phyloP scores from a whole-genome alignment of 2,329 filamentous ascomycete genomes.

The Zymoseptoria pseudotritici region DNA sequence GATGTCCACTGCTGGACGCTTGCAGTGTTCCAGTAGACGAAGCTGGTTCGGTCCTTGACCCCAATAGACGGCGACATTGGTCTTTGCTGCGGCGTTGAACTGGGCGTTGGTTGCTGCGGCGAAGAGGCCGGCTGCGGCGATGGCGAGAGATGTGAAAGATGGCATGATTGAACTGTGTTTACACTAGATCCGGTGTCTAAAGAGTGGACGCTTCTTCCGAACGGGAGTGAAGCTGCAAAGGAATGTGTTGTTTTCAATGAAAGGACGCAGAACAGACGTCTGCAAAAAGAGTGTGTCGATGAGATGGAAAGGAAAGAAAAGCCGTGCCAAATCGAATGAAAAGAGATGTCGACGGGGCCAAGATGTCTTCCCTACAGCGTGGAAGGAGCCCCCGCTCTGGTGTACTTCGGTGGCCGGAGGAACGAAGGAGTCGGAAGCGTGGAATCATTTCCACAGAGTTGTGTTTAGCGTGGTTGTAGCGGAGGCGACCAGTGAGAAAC shows the following conservation, averaged over 20 bases:
- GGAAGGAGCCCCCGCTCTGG: too few species aligned
- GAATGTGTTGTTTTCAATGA: neutral
- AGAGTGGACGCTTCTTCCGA: constrained; percentile 9
- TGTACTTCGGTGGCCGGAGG: neutral
- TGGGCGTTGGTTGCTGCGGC: constrained; percentile 31
- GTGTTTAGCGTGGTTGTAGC: neutral
- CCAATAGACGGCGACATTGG: constrained; percentile 49
- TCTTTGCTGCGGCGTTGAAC: constrained; percentile 36
- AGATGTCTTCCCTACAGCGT: neutral
- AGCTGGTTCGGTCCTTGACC: constrained; percentile 47
- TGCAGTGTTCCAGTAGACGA: constrained; percentile 45
- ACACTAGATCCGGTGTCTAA: neutral
- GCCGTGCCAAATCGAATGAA: neutral
- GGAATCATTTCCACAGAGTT: neutral
- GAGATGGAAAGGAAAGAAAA: neutral
- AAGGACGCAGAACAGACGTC: constrained; percentile 1
- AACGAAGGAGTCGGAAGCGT: neutral
- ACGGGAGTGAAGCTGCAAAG: neutral
- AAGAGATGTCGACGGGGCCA: neutral
- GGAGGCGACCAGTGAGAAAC: neutral
- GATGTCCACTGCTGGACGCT: constrained; percentile 46
- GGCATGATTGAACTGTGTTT: constrained; percentile 3
- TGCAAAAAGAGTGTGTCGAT: neutral
- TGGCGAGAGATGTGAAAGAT: constrained; percentile 3
- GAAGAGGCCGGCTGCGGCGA: constrained; percentile 4